Conservation (phyloP, 768 basidiomycete species). For the Daedalea quercina region DNA sequence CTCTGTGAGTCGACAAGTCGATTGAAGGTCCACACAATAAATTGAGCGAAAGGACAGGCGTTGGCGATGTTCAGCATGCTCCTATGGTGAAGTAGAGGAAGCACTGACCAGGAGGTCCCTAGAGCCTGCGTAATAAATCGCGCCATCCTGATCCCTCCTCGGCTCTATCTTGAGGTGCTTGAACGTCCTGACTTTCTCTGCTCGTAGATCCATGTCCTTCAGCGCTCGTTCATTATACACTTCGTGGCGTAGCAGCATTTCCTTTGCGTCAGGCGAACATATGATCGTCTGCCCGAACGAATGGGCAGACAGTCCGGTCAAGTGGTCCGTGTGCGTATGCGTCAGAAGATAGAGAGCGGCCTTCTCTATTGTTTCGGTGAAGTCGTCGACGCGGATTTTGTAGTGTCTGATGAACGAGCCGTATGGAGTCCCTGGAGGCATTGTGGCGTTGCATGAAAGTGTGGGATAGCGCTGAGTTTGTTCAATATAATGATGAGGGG, state of each 20-base stretch:
- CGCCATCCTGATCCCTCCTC: conserved; percentile 38
- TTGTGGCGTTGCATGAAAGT: conserved; percentile 19
- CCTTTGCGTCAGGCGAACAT: conserved; percentile 80
- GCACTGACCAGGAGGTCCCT: conserved; percentile 62
- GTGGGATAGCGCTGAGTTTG: no score
- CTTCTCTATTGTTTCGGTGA: conserved; percentile 31
- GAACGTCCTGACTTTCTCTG: conserved; percentile 52
- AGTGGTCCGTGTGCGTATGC: conserved; percentile 88
- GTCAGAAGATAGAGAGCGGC: conserved; percentile 68
- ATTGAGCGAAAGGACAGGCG: neutral
- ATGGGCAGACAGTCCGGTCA: conserved; percentile 66
- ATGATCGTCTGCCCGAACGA: conserved; percentile 68
- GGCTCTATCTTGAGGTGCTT: conserved; percentile 61
- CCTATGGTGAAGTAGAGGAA: neutral
- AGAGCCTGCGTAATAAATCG: conserved; percentile 40
- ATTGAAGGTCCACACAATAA: neutral
- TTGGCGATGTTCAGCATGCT: neutral
- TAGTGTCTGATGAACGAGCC: conserved; percentile 75
- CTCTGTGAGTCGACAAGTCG: conserved; percentile 31
- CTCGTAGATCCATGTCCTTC: conserved; percentile 41
- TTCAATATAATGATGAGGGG: no score
- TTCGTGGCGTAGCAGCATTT: conserved; percentile 79
- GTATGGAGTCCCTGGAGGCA: conserved; percentile 77
- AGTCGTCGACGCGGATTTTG: conserved; percentile 80
- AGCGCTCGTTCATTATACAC: conserved; percentile 58